Evolutionary conservation across 2,329 filamentous ascomycete genomes (phyloP), one percentile per base, ranked within the genome.

Genomic region (Metarhizium humberi): DNA sequence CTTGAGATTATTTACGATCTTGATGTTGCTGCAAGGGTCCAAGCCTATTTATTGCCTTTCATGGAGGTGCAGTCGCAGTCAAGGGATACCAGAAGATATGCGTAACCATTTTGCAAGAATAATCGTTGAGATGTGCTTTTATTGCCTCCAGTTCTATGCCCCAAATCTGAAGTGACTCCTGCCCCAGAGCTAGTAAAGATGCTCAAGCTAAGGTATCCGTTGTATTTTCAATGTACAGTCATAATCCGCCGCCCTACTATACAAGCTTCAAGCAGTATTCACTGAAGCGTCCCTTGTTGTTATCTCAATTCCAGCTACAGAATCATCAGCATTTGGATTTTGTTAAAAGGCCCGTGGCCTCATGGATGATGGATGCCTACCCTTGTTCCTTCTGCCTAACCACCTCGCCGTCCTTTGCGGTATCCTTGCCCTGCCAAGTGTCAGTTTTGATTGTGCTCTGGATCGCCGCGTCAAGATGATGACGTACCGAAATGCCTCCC

Each of bases 361-460:
- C 36, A 14, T 36, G 6, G 30, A 16, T 25, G 16, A 45, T 20
- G 29, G 49, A 25, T 43, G 67, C 83, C 74, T 75, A 90, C 87
- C 88, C 88, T 61, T 82, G 84, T 61, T 92, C 87, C 73, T 90
- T 92, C 72, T 91, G 86, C 68, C 90, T 79, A 54, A 85, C 74
- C 58, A 92, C 85, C 48, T 78, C 83, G 50, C 82, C 86, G 56
- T 81, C 76, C n/a, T 77, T 69, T 3, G 85, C 85, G 38, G 75
- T 82, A 68, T 92, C 82, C 72, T 88, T 90, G 61, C 87, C 87
- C 83, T 85, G 59, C 6, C 6, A 32, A 32, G 3, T 32, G 50
- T 42, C 30, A 52, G 32, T 51, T 38, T 53, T 67, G 29, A 67
- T 54, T n/a, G 56, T 46, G 6, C 25, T 4, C 8, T n/a, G 18